These are phyloP conservation scores for Blastomyces silverae DNA, from an alignment of 2,329 filamentous ascomycete species.

Conservation along the genomic window DNA sequence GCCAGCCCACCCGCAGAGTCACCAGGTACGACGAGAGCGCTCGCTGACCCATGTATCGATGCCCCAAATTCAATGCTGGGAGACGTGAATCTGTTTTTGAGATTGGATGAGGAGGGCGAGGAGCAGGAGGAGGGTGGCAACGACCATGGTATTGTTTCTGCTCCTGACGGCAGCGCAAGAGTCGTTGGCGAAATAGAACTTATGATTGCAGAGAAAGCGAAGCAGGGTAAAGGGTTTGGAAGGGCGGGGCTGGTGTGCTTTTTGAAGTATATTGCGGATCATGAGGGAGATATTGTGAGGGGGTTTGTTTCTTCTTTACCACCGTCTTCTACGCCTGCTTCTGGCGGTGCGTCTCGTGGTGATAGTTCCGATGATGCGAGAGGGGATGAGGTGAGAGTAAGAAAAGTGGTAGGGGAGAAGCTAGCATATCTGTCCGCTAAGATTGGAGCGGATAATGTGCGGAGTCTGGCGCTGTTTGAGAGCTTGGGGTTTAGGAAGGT, in stretches of 20 bases:
- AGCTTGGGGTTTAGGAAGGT: conserved; percentile 51
- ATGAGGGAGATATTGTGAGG: conserved; percentile 50
- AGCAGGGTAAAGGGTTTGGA: conserved; percentile 60
- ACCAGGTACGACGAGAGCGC: not conserved
- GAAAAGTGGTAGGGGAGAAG: conserved; percentile 16
- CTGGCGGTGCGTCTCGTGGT: conserved; percentile 1
- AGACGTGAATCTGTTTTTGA: conserved; percentile 76
- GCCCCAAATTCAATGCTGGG: conserved; percentile 56
- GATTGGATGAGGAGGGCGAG: conserved; percentile 45
- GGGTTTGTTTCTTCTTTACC: conserved; percentile 44
- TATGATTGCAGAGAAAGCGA: conserved; percentile 63
- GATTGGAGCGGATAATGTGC: conserved; percentile 52
- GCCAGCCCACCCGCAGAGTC: not conserved
- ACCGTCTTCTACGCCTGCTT: not conserved
- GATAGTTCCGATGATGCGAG: not conserved
- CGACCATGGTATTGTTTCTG: conserved; percentile 22
- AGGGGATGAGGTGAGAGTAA: conserved; percentile 13
- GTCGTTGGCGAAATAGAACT: conserved; percentile 71
- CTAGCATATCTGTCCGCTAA: conserved; percentile 52
- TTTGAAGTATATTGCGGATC: conserved; percentile 57
- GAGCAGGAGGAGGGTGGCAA: conserved; percentile 40
- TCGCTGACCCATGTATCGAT: conserved; percentile 48
- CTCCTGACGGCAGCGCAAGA: conserved; percentile 20
- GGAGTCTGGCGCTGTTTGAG: conserved; percentile 56
- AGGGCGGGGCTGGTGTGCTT: conserved; percentile 60